These are phyloP conservation scores for Colletotrichum costaricense DNA, from an alignment of 2,329 filamentous ascomycete species.

Conservation along the genomic window DNA sequence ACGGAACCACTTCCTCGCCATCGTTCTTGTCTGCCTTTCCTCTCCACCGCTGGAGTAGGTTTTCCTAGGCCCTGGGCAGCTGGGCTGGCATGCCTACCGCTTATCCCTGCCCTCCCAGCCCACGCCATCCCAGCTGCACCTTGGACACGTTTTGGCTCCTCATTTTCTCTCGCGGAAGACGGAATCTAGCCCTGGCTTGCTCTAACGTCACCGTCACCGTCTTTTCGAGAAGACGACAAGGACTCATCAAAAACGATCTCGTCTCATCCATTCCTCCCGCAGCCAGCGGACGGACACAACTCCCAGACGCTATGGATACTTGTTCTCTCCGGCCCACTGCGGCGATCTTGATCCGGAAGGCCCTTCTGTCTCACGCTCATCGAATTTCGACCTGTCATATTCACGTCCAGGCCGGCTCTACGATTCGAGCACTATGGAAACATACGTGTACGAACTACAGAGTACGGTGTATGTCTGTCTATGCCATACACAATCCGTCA, in stretches of 20 bases:
- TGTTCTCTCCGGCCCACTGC: neutral
- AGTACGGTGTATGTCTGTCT: neutral
- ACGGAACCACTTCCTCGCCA: neutral
- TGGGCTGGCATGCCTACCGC: neutral
- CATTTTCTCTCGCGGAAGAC: constrained; percentile 33
- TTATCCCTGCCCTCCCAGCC: constrained; percentile 22
- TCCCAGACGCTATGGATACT: neutral
- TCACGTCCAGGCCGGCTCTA: neutral
- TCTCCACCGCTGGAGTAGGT: neutral
- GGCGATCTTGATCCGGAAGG: constrained; percentile 25
- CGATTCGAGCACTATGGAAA: neutral
- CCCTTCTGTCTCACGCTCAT: constrained; percentile 15
- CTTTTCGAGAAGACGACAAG: constrained; percentile 32
- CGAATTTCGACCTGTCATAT: constrained; percentile 28
- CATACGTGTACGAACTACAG: neutral
- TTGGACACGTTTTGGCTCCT: constrained; percentile 35
- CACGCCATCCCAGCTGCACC: constrained; percentile 19
- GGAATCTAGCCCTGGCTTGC: constrained; percentile 25
- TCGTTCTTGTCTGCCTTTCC: neutral
- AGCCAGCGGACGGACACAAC: neutral
- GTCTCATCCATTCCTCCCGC: constrained; percentile 16
- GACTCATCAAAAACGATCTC: constrained; percentile 20
- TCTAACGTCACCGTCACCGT: constrained; percentile 36
- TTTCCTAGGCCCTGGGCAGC: neutral
- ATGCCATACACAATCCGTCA: neutral